Evolutionary conservation across 2,329 filamentous ascomycete genomes (phyloP), one percentile per base, ranked within the genome.

Genomic region (Ceratocystis smalleyi): DNA sequence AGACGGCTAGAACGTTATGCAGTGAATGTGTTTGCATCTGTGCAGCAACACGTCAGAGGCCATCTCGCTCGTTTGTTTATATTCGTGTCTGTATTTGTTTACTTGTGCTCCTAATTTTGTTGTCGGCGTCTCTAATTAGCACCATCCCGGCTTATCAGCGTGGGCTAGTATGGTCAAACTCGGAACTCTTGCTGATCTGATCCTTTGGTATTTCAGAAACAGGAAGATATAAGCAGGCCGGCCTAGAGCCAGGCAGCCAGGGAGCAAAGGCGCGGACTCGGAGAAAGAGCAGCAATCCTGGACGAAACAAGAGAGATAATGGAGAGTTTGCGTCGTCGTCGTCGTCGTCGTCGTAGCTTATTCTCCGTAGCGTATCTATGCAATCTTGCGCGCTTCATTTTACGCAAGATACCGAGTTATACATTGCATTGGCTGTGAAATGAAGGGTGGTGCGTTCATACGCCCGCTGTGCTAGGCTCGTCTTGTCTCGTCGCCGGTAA

Each of bases 1-100:
- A 22, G 45, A 45, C 59, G 24, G 61, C 64, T 15, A 65, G 45
- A 10, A 51, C 22, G n/a, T 51, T 51, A 24, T 51, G 47, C 47
- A 22, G 19, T n/a, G 22, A 51, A 1, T 8, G 8, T 22, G 47
- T 15, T 5, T 8, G 47, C 35, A 15, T 40, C 10, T 40, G 35
- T 40, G 35, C 35, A 47, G 19, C 17, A 47, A 15, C 15, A 19
- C 17, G 27, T 7, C 40, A 43, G 40, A 47, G 19, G n/a, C n/a
- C 43, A 45, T 45, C 27, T 7, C 17, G 10, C 27, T 32, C 54
- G 30, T 32, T 57, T 57, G 54, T 57, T 57, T 57, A 57, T 57
- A 57, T 12, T 32, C 7, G 15, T 57, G 54, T 30, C 19, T 35
- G 24, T 35, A 3, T 57, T 57, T 57, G 54, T 57, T 57, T 57